A percentile compares a stretch with the other conserved stretches of the same genome.
Conservation (phyloP, 2,329 filamentous ascomycete genomes). For the Alternaria longipes region DNA sequence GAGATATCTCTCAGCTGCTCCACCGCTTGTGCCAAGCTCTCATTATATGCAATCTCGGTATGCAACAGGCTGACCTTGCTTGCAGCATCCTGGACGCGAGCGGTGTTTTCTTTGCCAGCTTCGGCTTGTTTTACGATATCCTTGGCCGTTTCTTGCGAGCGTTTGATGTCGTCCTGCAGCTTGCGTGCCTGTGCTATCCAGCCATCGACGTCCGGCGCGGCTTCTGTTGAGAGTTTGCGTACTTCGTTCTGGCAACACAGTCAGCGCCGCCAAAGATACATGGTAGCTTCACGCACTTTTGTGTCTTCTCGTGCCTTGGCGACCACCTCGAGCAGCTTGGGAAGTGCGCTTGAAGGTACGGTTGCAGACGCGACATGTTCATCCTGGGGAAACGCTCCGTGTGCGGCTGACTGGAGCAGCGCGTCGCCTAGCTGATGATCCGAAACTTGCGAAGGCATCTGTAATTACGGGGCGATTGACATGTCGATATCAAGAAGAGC, state of each 20-base stretch:
- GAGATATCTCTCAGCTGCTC: constrained; percentile 63
- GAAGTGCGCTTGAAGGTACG: constrained; percentile 59
- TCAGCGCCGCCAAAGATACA: constrained; percentile 8
- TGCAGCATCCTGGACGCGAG: constrained; percentile 68
- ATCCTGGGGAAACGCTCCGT: constrained; percentile 65
- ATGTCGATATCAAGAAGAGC: constrained; percentile 23
- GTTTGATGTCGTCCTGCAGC: constrained; percentile 84
- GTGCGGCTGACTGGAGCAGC: constrained; percentile 70
- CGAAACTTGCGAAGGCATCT: constrained; percentile 43
- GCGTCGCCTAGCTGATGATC: constrained; percentile 63
- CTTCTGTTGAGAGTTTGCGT: constrained; percentile 77
- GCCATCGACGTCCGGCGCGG: constrained; percentile 79
- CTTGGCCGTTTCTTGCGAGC: constrained; percentile 79
- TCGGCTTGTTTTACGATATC: constrained; percentile 83
- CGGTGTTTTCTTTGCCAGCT: constrained; percentile 69
- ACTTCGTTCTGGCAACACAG: constrained; percentile 69
- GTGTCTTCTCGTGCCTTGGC: constrained; percentile 62
- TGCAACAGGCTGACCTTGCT: constrained; percentile 65
- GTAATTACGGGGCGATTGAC: constrained; percentile 19
- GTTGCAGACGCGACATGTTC: constrained; percentile 64
- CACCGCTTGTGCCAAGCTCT: constrained; percentile 60
- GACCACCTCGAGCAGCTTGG: constrained; percentile 61
- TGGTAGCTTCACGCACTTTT: constrained; percentile 53
- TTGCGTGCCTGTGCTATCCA: constrained; percentile 88
- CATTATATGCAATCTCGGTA: constrained; percentile 68